phyloP scores from a whole-genome alignment of 2,329 filamentous ascomycete species.

The Ophiobolus disseminans region DNA sequence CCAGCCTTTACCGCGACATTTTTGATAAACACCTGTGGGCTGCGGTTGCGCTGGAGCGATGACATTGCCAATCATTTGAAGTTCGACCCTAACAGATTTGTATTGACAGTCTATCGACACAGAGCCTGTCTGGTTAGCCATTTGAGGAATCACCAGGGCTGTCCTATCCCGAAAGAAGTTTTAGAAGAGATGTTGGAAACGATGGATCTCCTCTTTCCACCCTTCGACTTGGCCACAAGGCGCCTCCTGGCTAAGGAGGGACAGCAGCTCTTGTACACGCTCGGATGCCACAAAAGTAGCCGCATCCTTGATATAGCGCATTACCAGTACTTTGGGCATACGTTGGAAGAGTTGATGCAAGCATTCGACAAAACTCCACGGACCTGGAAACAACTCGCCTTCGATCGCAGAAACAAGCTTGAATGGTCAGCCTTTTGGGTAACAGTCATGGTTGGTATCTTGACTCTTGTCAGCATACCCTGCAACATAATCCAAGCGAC shows the following conservation, averaged over 20 bases:
- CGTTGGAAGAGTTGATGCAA: constrained; percentile 13
- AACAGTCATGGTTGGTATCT: constrained; percentile 16
- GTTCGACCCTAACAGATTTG: background rate
- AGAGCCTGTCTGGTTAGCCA: constrained; percentile 18
- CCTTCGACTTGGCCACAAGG: constrained; percentile 13
- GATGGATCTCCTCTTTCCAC: constrained; percentile 19
- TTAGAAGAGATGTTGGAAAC: constrained; percentile 17
- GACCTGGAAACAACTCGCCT: constrained; percentile 17
- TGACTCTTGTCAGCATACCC: constrained; percentile 19
- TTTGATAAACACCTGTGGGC: constrained; percentile 15
- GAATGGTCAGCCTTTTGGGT: constrained; percentile 22
- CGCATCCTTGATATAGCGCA: constrained; percentile 8
- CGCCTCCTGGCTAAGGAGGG: constrained; percentile 10
- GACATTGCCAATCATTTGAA: constrained; percentile 11
- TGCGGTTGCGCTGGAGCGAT: constrained; percentile 19
- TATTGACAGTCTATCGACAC: constrained; percentile 16
- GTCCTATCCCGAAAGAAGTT: constrained; percentile 12
- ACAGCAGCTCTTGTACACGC: constrained; percentile 10
- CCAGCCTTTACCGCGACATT: constrained; percentile 15
- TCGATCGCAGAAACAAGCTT: constrained; percentile 18
- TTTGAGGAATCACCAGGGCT: background rate
- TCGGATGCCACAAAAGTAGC: constrained; percentile 6
- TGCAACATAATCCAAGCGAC: constrained; percentile 20
- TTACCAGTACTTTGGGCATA: constrained; percentile 18
- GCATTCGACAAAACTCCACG: constrained; percentile 11